Conservation (phyloP, 2,329 filamentous ascomycete species). For the Fusarium verrucosum region DNA sequence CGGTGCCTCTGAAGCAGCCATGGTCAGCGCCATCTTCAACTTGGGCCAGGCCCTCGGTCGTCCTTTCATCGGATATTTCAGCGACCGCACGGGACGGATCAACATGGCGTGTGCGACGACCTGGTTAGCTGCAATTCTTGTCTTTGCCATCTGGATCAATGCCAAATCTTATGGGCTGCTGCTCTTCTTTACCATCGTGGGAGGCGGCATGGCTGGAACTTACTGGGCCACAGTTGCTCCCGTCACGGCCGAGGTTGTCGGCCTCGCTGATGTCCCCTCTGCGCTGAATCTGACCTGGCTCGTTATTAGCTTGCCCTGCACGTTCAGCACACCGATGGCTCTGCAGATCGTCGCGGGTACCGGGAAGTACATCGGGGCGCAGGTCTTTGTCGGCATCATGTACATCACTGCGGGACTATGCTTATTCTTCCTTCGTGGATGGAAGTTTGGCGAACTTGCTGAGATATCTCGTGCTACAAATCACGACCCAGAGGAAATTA, state of each 20-base stretch:
- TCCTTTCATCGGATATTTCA: constrained; percentile 76
- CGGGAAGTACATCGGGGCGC: constrained; percentile 60
- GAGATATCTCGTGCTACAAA: constrained; percentile 47
- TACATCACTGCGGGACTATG: constrained; percentile 60
- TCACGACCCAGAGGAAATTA: constrained; percentile 45
- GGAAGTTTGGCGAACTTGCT: constrained; percentile 51
- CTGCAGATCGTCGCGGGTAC: constrained; percentile 60
- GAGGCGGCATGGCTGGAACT: constrained; percentile 75
- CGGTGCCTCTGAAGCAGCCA: constrained; percentile 70
- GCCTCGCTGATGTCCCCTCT: constrained; percentile 73
- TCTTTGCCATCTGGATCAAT: constrained; percentile 78
- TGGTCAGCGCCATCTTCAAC: constrained; percentile 79
- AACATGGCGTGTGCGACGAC: constrained; percentile 76
- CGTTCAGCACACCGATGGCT: constrained; percentile 73
- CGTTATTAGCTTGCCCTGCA: constrained; percentile 73
- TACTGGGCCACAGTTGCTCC: constrained; percentile 77
- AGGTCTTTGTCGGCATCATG: constrained; percentile 69
- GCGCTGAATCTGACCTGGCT: constrained; percentile 77
- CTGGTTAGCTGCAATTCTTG: constrained; percentile 69
- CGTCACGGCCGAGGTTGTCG: constrained; percentile 78
- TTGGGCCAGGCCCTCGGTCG: constrained; percentile 72
- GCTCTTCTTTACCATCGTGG: constrained; percentile 75
- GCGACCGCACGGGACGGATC: constrained; percentile 74
- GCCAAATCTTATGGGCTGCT: constrained; percentile 70
- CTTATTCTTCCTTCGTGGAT: constrained; percentile 49